These are phyloP conservation scores for Picea mariana DNA, from an alignment of 83 land plant genomes.

Conservation along the genomic window DNA sequence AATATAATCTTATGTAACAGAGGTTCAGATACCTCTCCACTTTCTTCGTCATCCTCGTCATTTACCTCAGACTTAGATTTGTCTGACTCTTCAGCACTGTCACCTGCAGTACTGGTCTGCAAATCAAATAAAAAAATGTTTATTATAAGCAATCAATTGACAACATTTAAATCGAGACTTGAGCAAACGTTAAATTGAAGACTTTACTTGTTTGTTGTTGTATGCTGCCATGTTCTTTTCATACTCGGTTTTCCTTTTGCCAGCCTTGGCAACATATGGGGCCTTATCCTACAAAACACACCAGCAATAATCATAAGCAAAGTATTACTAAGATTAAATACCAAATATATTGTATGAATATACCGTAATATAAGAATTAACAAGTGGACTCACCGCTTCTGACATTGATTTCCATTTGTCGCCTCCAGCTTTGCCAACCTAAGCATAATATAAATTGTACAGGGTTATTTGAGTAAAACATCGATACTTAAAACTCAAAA, in stretches of 20 bases:
- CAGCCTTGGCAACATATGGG: conserved; percentile 33
- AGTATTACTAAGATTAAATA: too few relatives aligned
- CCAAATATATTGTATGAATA: too few relatives aligned
- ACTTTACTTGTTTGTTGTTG: conserved; percentile 26
- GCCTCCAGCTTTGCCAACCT: conserved; percentile 26
- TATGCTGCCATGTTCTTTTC: conserved; percentile 24
- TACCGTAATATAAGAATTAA: background rate
- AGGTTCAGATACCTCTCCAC: background rate
- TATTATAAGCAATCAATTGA: background rate
- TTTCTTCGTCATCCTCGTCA: conserved; percentile 31
- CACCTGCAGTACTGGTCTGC: conserved; percentile 12
- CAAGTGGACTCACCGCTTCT: conserved; percentile 10
- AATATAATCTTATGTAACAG: background rate
- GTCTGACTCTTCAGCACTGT: conserved; percentile 30
- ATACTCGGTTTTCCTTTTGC: conserved; percentile 29
- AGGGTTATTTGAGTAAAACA: background rate
- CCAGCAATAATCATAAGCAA: too few relatives aligned
- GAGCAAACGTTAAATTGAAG: background rate
- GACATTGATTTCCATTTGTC: conserved; percentile 28
- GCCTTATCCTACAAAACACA: conserved; percentile 29
- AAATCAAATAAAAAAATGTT: background rate
- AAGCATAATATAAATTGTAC: background rate
- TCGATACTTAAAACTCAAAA: too few relatives aligned
- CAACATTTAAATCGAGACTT: background rate
- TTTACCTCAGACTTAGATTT: conserved; percentile 32